Percentiles rank a stretch among this genome's conserved stretches.
Conservation (phyloP, 805 yeast species). For the Candida easanensis region DNA sequence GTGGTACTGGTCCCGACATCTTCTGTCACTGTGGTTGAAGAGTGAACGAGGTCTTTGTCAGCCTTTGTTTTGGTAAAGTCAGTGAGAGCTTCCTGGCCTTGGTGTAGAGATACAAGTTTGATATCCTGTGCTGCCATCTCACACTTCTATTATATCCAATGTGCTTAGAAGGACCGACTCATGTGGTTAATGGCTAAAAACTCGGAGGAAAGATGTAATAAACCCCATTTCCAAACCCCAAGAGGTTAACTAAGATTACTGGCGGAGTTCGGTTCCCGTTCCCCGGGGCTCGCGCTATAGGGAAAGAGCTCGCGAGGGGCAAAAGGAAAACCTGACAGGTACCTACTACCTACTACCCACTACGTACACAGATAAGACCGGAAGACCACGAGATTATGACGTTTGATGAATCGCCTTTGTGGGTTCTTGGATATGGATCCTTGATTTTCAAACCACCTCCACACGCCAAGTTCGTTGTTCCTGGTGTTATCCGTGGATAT, state of each 20-base stretch:
- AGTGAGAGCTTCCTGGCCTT: background rate
- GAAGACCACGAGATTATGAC: constrained; percentile 8
- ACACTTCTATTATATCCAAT: background rate
- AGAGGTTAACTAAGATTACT: too few relatives aligned
- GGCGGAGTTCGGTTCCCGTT: background rate
- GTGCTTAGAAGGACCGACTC: too few relatives aligned
- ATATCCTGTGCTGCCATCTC: constrained; percentile 2
- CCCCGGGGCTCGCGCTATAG: background rate
- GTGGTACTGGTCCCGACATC: constrained; percentile 1
- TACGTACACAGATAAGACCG: too few relatives aligned
- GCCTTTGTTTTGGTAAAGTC: background rate
- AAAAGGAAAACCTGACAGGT: too few relatives aligned
- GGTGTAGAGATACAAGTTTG: constrained; percentile 1
- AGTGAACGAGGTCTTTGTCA: background rate
- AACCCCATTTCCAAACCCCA: too few relatives aligned
- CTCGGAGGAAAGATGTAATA: too few relatives aligned
- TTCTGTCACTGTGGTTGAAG: background rate
- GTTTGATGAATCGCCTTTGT: constrained; percentile 39
- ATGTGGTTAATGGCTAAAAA: too few relatives aligned
- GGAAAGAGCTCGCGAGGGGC: too few relatives aligned
- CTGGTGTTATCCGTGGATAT: constrained; percentile 75
- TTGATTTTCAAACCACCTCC: constrained; percentile 90
- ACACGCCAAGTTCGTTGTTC: constrained; percentile 52
- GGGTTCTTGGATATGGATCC: constrained; percentile 92
- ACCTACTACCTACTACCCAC: too few relatives aligned